Conservation (phyloP, 176 grass and related monocot species). For the Triticum urartu region DNA sequence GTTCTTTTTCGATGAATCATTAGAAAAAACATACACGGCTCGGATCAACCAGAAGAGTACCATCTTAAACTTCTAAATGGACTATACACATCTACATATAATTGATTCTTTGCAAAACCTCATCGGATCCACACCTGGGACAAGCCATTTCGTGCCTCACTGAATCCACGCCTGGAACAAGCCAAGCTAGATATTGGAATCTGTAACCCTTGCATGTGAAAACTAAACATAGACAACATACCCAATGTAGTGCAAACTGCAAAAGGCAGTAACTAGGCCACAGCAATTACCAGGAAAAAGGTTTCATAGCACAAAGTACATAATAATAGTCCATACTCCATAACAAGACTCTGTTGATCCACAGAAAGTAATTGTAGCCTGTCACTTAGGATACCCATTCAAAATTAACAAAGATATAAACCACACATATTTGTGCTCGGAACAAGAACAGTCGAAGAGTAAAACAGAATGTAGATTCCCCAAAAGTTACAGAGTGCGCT, state of each 20-base stretch:
- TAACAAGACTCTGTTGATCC: background rate
- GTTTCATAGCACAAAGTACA: background rate
- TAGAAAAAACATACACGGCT: slow-evolving; percentile 15
- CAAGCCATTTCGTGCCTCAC: background rate
- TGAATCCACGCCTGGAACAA: slow-evolving; percentile 6
- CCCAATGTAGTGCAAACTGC: slow-evolving; percentile 15
- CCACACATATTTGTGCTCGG: slow-evolving; percentile 12
- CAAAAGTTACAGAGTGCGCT: slow-evolving; percentile 31
- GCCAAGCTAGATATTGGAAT: slow-evolving; percentile 15
- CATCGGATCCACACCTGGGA: slow-evolving; percentile 13
- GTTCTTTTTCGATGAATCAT: slow-evolving; percentile 8
- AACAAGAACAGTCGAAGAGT: slow-evolving; percentile 29
- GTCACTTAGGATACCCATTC: background rate
- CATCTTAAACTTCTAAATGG: slow-evolving; percentile 17
- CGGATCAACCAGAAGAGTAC: slow-evolving; percentile 9
- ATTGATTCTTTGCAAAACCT: slow-evolving; percentile 3
- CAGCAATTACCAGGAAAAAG: slow-evolving; percentile 20
- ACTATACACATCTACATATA: background rate
- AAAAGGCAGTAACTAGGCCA: slow-evolving; percentile 8
- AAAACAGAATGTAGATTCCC: slow-evolving; percentile 31
- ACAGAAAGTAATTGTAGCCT: background rate
- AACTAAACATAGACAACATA: background rate
- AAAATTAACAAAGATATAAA: background rate
- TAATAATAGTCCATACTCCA: background rate
- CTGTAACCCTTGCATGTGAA: slow-evolving; percentile 8